A percentile compares a stretch with the other conserved stretches of the same genome.
phyloP scores from a whole-genome alignment of 2,329 filamentous ascomycete genomes.

The Cordyceps militaris region DNA sequence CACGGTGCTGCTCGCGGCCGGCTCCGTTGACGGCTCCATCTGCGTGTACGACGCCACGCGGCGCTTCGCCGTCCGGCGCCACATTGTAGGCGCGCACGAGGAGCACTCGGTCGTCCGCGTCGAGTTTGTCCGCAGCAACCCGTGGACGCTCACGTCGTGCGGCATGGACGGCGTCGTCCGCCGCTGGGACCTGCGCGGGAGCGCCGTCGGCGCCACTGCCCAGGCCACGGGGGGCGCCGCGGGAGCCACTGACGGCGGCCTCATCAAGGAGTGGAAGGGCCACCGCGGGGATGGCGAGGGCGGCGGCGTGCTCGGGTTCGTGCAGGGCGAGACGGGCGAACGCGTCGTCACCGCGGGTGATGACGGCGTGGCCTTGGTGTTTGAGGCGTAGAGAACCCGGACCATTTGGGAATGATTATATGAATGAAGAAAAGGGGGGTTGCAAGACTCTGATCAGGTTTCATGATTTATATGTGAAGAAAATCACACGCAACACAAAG shows the following conservation, averaged over 20 bases:
- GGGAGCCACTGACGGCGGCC: slow-evolving; percentile 48
- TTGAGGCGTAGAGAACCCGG: slow-evolving; percentile 42
- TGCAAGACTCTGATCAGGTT: neutral
- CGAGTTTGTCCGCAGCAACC: slow-evolving; percentile 62
- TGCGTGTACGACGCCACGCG: slow-evolving; percentile 81
- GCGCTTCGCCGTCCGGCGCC: slow-evolving; percentile 76
- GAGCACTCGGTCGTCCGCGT: slow-evolving; percentile 89
- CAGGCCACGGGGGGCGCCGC: slow-evolving; percentile 30
- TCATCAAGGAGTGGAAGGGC: slow-evolving; percentile 83
- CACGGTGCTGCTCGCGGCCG: slow-evolving; percentile 53
- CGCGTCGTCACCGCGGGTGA: slow-evolving; percentile 85
- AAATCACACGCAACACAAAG: neutral
- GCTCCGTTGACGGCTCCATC: slow-evolving; percentile 69
- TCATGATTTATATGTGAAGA: neutral
- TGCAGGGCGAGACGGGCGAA: slow-evolving; percentile 68
- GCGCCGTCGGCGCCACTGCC: slow-evolving; percentile 23
- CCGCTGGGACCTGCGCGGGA: slow-evolving; percentile 73
- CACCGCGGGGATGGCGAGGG: slow-evolving; percentile 79
- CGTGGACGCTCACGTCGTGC: slow-evolving; percentile 73
- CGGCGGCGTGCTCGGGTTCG: slow-evolving; percentile 84
- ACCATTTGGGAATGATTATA: neutral
- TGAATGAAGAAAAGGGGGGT: neutral
- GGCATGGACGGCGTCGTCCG: slow-evolving; percentile 89
- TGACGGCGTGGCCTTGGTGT: slow-evolving; percentile 65
- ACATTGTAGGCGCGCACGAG: slow-evolving; percentile 76